These are phyloP conservation scores for Chlorella vulgaris DNA, from an alignment of 139 green algal species.

Conservation along the genomic window DNA sequence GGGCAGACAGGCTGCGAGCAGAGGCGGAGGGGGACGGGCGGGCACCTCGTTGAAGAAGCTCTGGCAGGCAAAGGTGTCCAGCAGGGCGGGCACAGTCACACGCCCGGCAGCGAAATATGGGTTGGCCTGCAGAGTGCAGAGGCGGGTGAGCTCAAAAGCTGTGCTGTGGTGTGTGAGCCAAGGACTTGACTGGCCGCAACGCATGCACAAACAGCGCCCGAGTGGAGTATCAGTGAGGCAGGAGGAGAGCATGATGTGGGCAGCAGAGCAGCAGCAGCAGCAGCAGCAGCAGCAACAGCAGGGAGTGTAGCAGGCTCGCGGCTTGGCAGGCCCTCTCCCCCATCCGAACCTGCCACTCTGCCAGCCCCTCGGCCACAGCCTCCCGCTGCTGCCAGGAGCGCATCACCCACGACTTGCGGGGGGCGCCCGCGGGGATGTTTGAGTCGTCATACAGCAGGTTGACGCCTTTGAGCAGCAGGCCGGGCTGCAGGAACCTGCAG, in stretches of 20 bases:
- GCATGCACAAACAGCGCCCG: too few relatives aligned
- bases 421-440: slow-evolving; percentile 30
- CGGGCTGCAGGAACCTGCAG: slow-evolving; percentile 81
- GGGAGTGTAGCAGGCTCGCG: too few relatives aligned
- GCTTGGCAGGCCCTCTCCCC: too few relatives aligned
- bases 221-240: too few relatives aligned
- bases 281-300: too few relatives aligned
- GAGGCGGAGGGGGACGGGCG: not conserved
- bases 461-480: slow-evolving; percentile 74
- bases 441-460: slow-evolving; percentile 35
- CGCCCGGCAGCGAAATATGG: slow-evolving; percentile 80
- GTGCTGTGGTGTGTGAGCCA: too few relatives aligned
- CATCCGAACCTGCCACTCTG: slow-evolving; percentile 66
- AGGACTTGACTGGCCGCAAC: too few relatives aligned
- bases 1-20: not conserved
- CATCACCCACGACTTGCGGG: slow-evolving; percentile 64
- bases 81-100: slow-evolving; percentile 78
- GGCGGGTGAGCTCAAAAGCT: not conserved
- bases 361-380: slow-evolving; percentile 65
- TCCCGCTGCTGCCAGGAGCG: slow-evolving; percentile 59
- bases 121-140: slow-evolving; percentile 62
- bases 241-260: too few relatives aligned
- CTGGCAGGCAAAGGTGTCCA: slow-evolving; percentile 79
- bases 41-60: slow-evolving; percentile 71
- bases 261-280: too few relatives aligned